phyloP scores from a whole-genome alignment of 2,329 filamentous ascomycete genomes.

The Aspergillus calidoustus region DNA sequence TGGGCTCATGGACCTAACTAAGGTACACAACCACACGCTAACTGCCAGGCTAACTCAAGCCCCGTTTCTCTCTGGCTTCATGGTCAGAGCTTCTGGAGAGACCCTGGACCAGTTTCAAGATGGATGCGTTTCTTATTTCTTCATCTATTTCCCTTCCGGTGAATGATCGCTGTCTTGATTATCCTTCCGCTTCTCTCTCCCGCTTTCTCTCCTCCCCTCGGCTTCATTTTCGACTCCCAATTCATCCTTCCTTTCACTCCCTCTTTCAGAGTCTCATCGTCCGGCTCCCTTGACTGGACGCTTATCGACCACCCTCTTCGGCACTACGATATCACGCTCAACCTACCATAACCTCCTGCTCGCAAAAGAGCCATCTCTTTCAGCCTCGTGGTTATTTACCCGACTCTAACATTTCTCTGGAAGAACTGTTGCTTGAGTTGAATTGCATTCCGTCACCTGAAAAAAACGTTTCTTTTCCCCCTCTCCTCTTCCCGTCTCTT shows the following conservation, averaged over 20 bases:
- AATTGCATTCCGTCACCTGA: constrained; percentile 1
- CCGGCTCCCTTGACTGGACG: constrained; percentile 3
- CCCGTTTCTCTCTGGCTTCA: constrained; percentile 18
- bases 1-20: constrained; percentile 16
- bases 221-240: neutral
- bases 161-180: constrained; percentile 10
- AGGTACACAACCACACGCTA: constrained; percentile 8
- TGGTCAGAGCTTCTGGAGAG: constrained; percentile 31
- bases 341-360: neutral
- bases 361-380: neutral
- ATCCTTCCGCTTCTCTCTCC: constrained; percentile 1
- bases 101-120: constrained; percentile 33
- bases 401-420: constrained; percentile 25
- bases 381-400: neutral
- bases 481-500: neutral
- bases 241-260: neutral
- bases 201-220: constrained; percentile 6
- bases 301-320: neutral
- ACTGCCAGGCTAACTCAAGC: constrained; percentile 8
- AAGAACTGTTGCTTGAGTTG: constrained; percentile 25
- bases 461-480: constrained; percentile 3
- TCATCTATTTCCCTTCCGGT: constrained; percentile 18
- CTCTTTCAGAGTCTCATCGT: constrained; percentile 1
- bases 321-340: neutral
- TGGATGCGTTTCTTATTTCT: constrained; percentile 20